Evolutionary conservation across 2,329 filamentous ascomycete genomes (phyloP).

Genomic region (Monilinia polystroma): DNA sequence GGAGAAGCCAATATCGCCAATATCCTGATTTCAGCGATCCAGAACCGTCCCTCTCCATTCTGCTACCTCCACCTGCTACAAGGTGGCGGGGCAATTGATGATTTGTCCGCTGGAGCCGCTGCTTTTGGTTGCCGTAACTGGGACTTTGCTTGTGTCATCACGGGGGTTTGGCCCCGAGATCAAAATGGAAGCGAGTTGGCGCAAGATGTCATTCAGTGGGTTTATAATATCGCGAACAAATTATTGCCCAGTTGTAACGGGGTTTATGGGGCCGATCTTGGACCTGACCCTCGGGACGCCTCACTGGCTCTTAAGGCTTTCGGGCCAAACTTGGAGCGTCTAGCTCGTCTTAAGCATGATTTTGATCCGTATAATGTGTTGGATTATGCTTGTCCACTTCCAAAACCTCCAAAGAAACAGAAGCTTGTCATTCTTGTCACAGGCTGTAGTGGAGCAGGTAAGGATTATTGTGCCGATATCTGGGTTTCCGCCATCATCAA

Average conservation of each 20-base stretch:
- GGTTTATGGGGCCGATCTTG: conserved; percentile 60
- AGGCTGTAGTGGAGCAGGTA: conserved; percentile 55
- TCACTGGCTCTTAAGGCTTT: conserved; percentile 54
- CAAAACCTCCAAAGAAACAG: conserved; percentile 38
- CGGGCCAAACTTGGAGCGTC: conserved; percentile 51
- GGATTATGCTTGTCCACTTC: conserved; percentile 56
- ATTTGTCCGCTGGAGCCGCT: conserved; percentile 47
- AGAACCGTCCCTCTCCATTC: conserved; percentile 40
- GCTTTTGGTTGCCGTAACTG: conserved; percentile 64
- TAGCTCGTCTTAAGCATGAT: conserved; percentile 51
- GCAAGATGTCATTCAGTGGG: conserved; percentile 50
- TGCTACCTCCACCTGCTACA: conserved; percentile 65
- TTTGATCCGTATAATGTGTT: conserved; percentile 54
- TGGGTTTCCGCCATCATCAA: conserved; percentile 49
- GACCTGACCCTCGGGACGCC: conserved; percentile 58
- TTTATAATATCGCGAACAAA: conserved; percentile 50
- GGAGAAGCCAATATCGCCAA: conserved; percentile 40
- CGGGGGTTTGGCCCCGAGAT: conserved; percentile 58
- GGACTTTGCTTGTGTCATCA: conserved; percentile 64
- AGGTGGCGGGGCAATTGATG: conserved; percentile 53
- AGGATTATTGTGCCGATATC: conserved; percentile 57
- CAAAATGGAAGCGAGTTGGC: conserved; percentile 48
- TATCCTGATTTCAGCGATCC: conserved; percentile 47
- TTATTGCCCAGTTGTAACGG: conserved; percentile 53
- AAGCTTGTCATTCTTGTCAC: conserved; percentile 53